phyloP scores from a whole-genome alignment of 2,329 filamentous ascomycete species.

The Cladosporium cucumerinum region DNA sequence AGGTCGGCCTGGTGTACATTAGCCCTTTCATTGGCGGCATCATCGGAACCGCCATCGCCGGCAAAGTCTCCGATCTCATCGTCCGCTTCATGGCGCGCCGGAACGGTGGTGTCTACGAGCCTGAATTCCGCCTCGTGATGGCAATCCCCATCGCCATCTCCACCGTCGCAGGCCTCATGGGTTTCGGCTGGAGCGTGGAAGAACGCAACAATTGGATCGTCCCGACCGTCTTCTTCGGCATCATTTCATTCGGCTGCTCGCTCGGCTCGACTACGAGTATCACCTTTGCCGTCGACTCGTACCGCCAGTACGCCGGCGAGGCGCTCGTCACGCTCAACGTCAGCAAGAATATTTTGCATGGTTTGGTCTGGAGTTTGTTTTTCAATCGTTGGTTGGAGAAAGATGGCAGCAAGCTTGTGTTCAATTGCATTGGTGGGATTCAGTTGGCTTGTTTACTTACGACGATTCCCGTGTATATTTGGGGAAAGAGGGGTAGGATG shows the following conservation, averaged over 20 bases:
- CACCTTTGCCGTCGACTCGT: constrained; percentile 90
- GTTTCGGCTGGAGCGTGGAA: constrained; percentile 89
- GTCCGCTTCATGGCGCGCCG: constrained; percentile 76
- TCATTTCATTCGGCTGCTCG: constrained; percentile 88
- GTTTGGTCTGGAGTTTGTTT: constrained; percentile 83
- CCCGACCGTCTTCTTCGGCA: constrained; percentile 86
- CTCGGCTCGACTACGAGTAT: constrained; percentile 88
- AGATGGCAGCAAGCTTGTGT: constrained; percentile 74
- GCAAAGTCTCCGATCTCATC: constrained; percentile 80
- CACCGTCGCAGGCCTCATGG: constrained; percentile 84
- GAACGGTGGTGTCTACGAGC: constrained; percentile 93
- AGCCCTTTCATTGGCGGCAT: constrained; percentile 86
- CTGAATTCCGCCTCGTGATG: constrained; percentile 90
- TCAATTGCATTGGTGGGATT: constrained; percentile 78
- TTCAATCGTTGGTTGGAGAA: constrained; percentile 77
- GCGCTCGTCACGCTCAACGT: constrained; percentile 93
- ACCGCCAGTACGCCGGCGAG: constrained; percentile 89
- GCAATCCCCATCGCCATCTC: constrained; percentile 72
- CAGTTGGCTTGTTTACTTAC: constrained; percentile 71
- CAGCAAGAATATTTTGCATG: constrained; percentile 89
- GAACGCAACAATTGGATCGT: constrained; percentile 79
- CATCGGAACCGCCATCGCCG: constrained; percentile 86
- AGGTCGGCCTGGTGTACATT: constrained; percentile 82
- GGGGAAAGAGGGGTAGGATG: constrained; percentile 85
- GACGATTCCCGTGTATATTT: constrained; percentile 91